phyloP scores from a whole-genome alignment of 208 protist genomes.

The Sergeia podlipaevii region DNA sequence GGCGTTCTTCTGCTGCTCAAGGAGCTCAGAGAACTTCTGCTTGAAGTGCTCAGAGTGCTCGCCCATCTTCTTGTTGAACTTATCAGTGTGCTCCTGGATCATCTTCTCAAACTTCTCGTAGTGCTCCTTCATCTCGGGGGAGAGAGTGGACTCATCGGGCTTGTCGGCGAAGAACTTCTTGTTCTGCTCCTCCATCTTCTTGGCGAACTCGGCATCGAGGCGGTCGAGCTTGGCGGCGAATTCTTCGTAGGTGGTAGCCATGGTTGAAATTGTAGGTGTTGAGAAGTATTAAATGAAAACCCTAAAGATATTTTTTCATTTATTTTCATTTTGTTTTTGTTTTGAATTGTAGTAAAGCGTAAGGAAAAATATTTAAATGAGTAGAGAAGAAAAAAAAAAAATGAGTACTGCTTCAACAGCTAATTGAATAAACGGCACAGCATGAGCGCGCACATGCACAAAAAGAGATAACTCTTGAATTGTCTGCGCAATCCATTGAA shows the following conservation, averaged over 20 bases:
- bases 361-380: constrained; percentile 6
- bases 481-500: neutral
- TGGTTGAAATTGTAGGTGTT: constrained; percentile 15
- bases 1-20: constrained; percentile 92
- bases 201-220: constrained; percentile 86
- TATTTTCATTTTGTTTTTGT: too few species aligned
- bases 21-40: constrained; percentile 85
- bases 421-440: neutral
- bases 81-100: constrained; percentile 92
- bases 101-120: constrained; percentile 92
- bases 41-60: constrained; percentile 92
- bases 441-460: neutral
- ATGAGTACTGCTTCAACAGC: neutral
- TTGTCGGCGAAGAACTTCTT: constrained; percentile 92
- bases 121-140: constrained; percentile 91
- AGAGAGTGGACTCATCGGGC: constrained; percentile 85
- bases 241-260: constrained; percentile 88
- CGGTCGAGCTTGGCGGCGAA: constrained; percentile 88
- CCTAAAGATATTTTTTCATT: too few species aligned
- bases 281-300: neutral
- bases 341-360: neutral
- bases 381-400: constrained; percentile 15
- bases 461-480: neutral
- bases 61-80: constrained; percentile 93
- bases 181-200: constrained; percentile 93